Evolutionary conservation across 2,329 filamentous ascomycete genomes (phyloP), one percentile per base, ranked within the genome.

Genomic region (Botrytis paeoniae): DNA sequence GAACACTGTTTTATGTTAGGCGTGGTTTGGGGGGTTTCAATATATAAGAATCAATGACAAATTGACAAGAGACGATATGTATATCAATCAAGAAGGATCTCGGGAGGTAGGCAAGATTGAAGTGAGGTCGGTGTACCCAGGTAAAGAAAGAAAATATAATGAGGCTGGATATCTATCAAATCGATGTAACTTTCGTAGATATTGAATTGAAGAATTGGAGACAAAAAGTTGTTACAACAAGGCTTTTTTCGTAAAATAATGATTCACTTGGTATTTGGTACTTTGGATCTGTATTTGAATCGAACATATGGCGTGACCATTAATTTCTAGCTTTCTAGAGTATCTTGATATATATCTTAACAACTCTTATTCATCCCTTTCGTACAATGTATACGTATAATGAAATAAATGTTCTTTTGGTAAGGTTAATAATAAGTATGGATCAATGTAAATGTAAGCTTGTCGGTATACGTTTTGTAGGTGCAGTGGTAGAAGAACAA

Each of bases 131-230:
- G 18, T 32, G 39, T 64, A 45, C n/a, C n/a, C n/a, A n/a, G n/a
- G n/a, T n/a, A n/a, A n/a, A 45, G 45, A 39, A 29, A 22, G 43
- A n/a, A 64, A 64, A 64, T 39, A 8, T 22, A 64, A 43, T 63
- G 39, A 63, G 61, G 61, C 61, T 63, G n/a, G 39, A 45, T 32
- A 32, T 63, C 39, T 63, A 43, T 63, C 39, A 63, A 43, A n/a
- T 10, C n/a, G 12, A 29, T 22, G 39, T 43, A n/a, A 63, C 35
- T 63, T 18, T 18, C 37, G 60, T 41, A 41, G 22, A 35, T 59
- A 35, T 60, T 41, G 20, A 9, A 45, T 45, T 45, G 60, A 22
- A 32, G 61, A 32, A 64, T 20, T 64, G 39, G 39, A 43, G 25
- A 63, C 14, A 12, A 12, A 35, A 35, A 22, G 57, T 3, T 61